Evolutionary conservation across 2,329 filamentous ascomycete species (phyloP).

Genomic region (Phaeoacremonium minimum): DNA sequence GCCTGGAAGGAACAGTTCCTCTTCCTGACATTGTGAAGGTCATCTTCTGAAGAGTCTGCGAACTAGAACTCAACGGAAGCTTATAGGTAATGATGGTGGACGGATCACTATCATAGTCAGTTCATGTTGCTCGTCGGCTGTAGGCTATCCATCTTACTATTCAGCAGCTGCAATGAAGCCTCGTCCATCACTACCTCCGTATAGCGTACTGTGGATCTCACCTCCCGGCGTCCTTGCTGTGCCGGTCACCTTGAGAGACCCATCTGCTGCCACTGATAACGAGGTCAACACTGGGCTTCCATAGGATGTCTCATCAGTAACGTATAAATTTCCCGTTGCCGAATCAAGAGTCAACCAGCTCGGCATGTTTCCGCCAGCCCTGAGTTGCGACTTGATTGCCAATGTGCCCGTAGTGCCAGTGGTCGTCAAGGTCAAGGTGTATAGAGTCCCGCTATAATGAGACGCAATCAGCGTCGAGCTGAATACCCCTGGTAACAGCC

Average conservation of each 20-base stretch:
- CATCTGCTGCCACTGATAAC: conserved; percentile 24
- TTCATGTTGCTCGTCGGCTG: neutral
- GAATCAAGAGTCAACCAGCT: conserved; percentile 30
- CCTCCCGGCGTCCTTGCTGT: conserved; percentile 26
- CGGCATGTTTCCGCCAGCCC: conserved; percentile 28
- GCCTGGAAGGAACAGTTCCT: conserved; percentile 41
- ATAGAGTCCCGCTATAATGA: conserved; percentile 34
- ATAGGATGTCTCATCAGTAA: conserved; percentile 29
- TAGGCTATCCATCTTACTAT: conserved; percentile 28
- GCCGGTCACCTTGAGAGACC: conserved; percentile 22
- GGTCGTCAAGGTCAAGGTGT: conserved; percentile 23
- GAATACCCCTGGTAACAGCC: too few species aligned
- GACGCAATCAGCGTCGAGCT: conserved; percentile 30
- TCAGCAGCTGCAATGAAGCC: conserved; percentile 36
- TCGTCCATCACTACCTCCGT: conserved; percentile 29
- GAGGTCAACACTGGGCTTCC: conserved; percentile 28
- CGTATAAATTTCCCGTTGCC: conserved; percentile 24
- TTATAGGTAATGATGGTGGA: conserved; percentile 38
- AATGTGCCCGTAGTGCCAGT: conserved; percentile 19
- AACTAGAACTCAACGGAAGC: conserved; percentile 26
- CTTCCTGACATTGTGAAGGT: conserved; percentile 34
- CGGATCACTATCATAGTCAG: conserved; percentile 26
- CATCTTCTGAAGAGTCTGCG: conserved; percentile 26
- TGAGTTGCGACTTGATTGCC: conserved; percentile 17
- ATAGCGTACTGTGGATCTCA: conserved; percentile 34